Evolutionary conservation across 2,329 filamentous ascomycete species (phyloP).

Genomic region (Zalaria sp.): DNA sequence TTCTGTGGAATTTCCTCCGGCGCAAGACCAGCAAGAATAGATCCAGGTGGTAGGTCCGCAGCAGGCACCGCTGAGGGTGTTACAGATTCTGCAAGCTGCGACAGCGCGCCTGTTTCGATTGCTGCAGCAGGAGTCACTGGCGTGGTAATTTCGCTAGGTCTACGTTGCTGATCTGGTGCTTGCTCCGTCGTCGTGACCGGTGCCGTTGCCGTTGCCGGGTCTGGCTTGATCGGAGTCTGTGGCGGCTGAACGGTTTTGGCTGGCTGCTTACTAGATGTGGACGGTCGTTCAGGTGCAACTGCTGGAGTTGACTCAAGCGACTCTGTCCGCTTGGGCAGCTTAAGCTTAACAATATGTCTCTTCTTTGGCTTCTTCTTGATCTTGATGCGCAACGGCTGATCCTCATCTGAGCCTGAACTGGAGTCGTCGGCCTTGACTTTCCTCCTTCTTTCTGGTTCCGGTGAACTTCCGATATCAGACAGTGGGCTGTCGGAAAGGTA

Average conservation of each 20-base stretch:
- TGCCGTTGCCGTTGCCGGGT: background rate
- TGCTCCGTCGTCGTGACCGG: slow-evolving; percentile 1
- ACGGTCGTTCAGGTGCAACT: background rate
- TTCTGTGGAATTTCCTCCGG: slow-evolving; percentile 36
- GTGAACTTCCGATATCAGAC: slow-evolving; percentile 6
- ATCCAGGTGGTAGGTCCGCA: slow-evolving; percentile 11
- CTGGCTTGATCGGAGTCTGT: slow-evolving; percentile 6
- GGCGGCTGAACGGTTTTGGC: slow-evolving; percentile 10
- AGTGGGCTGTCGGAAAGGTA: slow-evolving; percentile 6
- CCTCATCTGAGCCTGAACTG: slow-evolving; percentile 14
- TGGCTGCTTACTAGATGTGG: slow-evolving; percentile 6
- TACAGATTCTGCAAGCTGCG: background rate
- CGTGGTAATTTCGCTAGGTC: background rate
- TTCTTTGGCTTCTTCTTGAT: slow-evolving; percentile 7
- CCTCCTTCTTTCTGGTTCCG: slow-evolving; percentile 17
- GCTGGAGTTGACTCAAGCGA: too few species aligned
- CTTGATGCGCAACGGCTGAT: slow-evolving; percentile 7
- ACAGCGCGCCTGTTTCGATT: background rate
- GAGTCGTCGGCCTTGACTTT: slow-evolving; percentile 42
- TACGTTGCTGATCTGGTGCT: slow-evolving; percentile 2
- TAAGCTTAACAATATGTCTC: slow-evolving; percentile 13
- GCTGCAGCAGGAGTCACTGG: slow-evolving; percentile 3
- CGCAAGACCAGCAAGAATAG: slow-evolving; percentile 16
- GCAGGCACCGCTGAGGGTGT: slow-evolving; percentile 4
- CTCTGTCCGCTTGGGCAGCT: slow-evolving; percentile 7